Evolutionary conservation across 2,329 filamentous ascomycete species (phyloP).

Genomic region (Exophiala aquamarina): DNA sequence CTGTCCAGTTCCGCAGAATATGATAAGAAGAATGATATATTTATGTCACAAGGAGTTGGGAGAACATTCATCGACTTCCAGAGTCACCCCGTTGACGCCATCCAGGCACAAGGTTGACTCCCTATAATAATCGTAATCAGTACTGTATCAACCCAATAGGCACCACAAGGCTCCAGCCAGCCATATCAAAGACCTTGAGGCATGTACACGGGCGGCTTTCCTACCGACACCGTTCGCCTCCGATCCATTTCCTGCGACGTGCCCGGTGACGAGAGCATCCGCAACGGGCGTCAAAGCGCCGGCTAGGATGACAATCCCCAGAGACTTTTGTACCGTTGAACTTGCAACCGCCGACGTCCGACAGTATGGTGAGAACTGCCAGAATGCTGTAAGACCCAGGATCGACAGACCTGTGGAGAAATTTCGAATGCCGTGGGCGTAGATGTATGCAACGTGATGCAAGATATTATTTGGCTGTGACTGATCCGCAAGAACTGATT

Average conservation of each 20-base stretch:
- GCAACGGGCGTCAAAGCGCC: constrained; percentile 15
- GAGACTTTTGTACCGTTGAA: constrained; percentile 9
- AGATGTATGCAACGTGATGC: constrained; percentile 13
- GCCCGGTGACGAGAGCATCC: constrained; percentile 18
- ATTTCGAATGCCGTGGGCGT: constrained; percentile 21
- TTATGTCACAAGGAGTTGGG: too few species aligned
- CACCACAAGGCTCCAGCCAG: constrained; percentile 17
- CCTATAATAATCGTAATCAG: neutral
- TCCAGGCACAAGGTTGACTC: too few species aligned
- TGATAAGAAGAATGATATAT: too few species aligned
- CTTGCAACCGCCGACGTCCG: constrained; percentile 1
- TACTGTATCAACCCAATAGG: constrained; percentile 7
- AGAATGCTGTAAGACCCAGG: constrained; percentile 17
- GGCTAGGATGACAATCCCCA: constrained; percentile 21
- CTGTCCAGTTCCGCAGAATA: too few species aligned
- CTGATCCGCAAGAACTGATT: neutral
- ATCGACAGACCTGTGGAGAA: constrained; percentile 15
- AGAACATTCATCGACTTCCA: neutral
- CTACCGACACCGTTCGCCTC: constrained; percentile 3
- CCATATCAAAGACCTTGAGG: constrained; percentile 12
- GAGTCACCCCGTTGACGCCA: too few species aligned
- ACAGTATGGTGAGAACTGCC: constrained; percentile 14
- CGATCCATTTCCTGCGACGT: neutral
- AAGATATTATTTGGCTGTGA: neutral
- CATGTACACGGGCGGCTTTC: constrained; percentile 14